Base-by-base conservation (phyloP, 805 yeast species). In the Kodamaea lidongshanica region DNA sequence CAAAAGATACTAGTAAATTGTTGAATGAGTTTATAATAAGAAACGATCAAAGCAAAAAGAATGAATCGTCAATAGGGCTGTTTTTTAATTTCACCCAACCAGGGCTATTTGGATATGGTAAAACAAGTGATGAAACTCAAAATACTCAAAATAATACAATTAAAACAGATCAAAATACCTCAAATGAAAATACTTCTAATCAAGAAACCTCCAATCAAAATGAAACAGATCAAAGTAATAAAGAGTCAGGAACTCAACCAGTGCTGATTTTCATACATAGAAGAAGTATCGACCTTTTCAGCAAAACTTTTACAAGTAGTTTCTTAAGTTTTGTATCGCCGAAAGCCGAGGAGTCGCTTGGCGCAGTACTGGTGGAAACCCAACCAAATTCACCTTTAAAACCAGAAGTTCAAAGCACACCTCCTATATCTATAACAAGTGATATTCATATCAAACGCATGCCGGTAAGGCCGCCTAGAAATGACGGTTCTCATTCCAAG, bases 401-500 rank as follows among this genome's bases (percentile, higher is more conserved):
- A 23, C 28, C 22, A 19, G 31, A 12, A 19, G 16, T 27, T n/a
- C n/a, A 17, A 8, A 3, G 28, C n/a, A n/a, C n/a, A n/a, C n/a
- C 24, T 9, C 53, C 55, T 1, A 60, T 64, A 5, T 30, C 50
- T 4, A 39, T 46, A 7, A 42, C 39, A 12, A 55, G 49, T 28
- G 63, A 61, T n/a, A 37, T 29, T 7, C 54, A 46, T 14, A 27
- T 42, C 12, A 58, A 61, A 32, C 35, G 68, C 27, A 38, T 52
- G 16, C 70, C 67, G 1, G 44, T 49, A 5, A 34, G 46, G 12
- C 33, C 37, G 10, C 41, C 43, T 6, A 34, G 39, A 17, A 46
- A 40, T 18, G 56, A 51, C 30, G 72, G 68, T 0, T 46, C 60
- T 11, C 66, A 58, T 40, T 65, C 74, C 4, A 54, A 59, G 5